Evolutionary conservation across 2,329 filamentous ascomycete genomes (phyloP), one percentile per base, ranked within the genome.

Genomic region (Calonectria hongkongensis): DNA sequence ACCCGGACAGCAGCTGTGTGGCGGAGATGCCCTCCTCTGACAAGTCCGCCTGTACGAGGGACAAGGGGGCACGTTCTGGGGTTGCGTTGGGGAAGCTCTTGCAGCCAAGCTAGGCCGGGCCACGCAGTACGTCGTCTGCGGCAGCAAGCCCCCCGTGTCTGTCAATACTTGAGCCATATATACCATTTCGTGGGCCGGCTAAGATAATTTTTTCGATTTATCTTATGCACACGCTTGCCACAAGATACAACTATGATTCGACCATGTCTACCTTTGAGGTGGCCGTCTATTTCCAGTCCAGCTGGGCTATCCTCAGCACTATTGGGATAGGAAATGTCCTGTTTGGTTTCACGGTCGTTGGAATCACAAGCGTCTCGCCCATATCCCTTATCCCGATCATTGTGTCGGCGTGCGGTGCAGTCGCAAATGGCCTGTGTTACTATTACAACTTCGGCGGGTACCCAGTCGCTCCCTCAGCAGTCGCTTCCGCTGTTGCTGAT

Each of bases 261-360:
- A 43, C 64, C 25, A 64, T 68, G 70, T 65, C 70, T 54, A 50
- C 48, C 18, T 56, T 65, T 27, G 65, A 72, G 39, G 39, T 72
- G 21, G 25, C 75, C 15, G 71, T 81, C 16, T 86, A 85, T 72
- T 86, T 82, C 69, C 84, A 86, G 75, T 76, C 82, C 58, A 83
- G 84, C 76, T 86, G 85, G 85, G 81, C 84, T 7, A 85, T 86
- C n/a, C 81, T 87, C 60, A 86, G 83, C 75, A 84, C 82, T 45
- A 82, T 86, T 65, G 84, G 85, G 39, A 71, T 84, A 12, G 76
- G 80, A 62, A 85, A 84, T 68, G 79, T 85, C 25, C 70, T 86
- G 45, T 82, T 86, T 65, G 83, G 84, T 3, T 54, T 82, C 39
- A 78, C 84, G 41, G 79, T 86, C 28, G 72, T 82, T 36, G 83